Evolutionary conservation across 2,329 filamentous ascomycete species (phyloP), one percentile per base, ranked within the genome.

Genomic region (Domatiomyces globalis): DNA sequence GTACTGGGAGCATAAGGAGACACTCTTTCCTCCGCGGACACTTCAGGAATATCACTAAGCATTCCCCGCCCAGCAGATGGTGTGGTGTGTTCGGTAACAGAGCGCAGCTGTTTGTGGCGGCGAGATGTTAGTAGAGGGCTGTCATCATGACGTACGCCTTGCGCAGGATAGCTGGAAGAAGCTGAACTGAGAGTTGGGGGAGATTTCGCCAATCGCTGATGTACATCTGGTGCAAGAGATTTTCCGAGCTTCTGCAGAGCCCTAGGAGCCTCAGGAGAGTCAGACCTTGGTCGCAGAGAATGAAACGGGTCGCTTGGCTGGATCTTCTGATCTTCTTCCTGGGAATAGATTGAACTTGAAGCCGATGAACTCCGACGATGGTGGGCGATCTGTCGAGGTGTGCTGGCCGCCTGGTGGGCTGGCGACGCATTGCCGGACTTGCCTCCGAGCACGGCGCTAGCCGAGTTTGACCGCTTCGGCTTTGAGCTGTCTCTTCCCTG

Each of bases 21-120:
- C 9, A 15, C 33, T 12, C 47, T n/a, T 10, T 17, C 45, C 45
- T 47, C 45, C 18, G 43, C 19, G 5, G 56, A 53, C 12, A 47
- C 49, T 44, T 58, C 56, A 18, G 56, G 50, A 39, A 58, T 58
- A 19, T 50, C 50, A 44, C 51, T 58, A 15, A 58, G 48, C 20
- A 57, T 53, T 18, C 55, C 53, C 22, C 54, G 53, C 19, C 49
- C 49, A 6, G 48, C 22, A 18, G 52, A 18, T 47, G 45, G 45
- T 2, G 45, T 47, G 17, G 4, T 22, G 27, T 27, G 20, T 8
- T 18, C 19, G n/a, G 7, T 18, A 15, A 9, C 17, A 33, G 19
- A 25, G 10, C 4, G 45, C 1, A 47, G 9, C 43, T 20, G 43
- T 15, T 17, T 45, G n/a, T 45, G 18, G 43, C 43, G 43, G 43